Evolutionary conservation across 163 green algal species (phyloP), one percentile per base, ranked within the genome.

Genomic region (Chlorella variabilis): DNA sequence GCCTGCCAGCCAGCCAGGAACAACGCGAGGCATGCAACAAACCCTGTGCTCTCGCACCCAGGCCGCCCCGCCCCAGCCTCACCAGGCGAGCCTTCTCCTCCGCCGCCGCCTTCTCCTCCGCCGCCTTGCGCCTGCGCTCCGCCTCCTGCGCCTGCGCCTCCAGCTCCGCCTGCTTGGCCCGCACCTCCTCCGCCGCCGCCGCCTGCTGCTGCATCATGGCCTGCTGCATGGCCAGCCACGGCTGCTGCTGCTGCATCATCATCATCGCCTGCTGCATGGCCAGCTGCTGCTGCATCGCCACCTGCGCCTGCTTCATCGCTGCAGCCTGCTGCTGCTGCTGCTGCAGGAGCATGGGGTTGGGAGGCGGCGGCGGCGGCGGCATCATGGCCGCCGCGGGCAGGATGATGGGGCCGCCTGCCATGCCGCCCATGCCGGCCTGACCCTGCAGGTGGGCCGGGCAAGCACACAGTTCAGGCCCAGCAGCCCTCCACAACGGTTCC

Each of bases 161-260:
- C 75, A 42, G 41, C 75, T 71, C 45, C 61, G 56, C 71, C 75
- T 82, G 75, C 75, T 78, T 54, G 38, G 42, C 42, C 61, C 25
- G 31, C 61, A 75, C 31, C 45, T 75, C 41, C 18, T 49, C 25
- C 7, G 42, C 58, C 9, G 48, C 63, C 20, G 18, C 45, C 45
- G 33, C n/a, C 63, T 68, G 45, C 45, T 38, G 45, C 45, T 54
- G 29, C 75, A 66, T 54, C 75, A 81, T 56, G 2, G 31, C 61
- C 42, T 74, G 61, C 75, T 81, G 75, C 61, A 69, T 69, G 25
- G 48, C 63, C 76, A 76, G 4, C 56, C 6, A 33, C 21, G 38
- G 70, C 45, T 77, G 38, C 75, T 77, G 38, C 75, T 75, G 59
- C 76, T 66, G 48, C 62, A 82, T 56, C 34, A 63, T 48, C 11